Evolutionary conservation across 2,329 filamentous ascomycete genomes (phyloP).

Genomic region (Coniosporium tulheliwenetii): DNA sequence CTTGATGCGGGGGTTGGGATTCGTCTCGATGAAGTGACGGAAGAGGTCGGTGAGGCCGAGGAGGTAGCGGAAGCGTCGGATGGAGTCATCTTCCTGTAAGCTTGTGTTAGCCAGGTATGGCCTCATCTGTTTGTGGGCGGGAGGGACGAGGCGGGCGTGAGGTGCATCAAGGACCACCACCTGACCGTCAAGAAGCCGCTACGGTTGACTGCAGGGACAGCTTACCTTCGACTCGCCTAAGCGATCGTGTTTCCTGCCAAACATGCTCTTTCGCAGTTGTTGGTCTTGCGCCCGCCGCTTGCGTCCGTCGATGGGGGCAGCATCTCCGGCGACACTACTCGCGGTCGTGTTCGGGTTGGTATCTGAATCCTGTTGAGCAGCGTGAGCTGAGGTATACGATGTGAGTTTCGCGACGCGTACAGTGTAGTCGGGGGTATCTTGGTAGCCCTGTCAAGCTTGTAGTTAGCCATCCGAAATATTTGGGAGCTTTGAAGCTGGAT

Average conservation of each 20-base stretch:
- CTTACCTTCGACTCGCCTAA: constrained; percentile 81
- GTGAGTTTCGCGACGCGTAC: constrained; percentile 17
- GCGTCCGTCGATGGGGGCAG: constrained; percentile 52
- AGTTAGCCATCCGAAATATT: no score
- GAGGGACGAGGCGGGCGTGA: constrained; percentile 1
- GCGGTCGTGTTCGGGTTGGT: constrained; percentile 53
- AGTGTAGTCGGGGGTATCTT: constrained; percentile 49
- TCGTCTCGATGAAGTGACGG: constrained; percentile 96
- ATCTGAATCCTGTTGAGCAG: constrained; percentile 40
- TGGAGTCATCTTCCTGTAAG: constrained; percentile 79
- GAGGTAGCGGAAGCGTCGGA: constrained; percentile 85
- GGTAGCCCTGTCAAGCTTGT: constrained; percentile 22
- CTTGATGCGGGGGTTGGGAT: constrained; percentile 86
- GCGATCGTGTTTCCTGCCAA: constrained; percentile 87
- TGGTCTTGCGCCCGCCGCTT: constrained; percentile 77
- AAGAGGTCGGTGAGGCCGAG: constrained; percentile 92
- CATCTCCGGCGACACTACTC: constrained; percentile 74
- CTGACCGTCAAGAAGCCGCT: no score
- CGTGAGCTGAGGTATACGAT: not conserved
- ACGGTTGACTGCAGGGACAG: not conserved
- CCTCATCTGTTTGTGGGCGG: constrained; percentile 2
- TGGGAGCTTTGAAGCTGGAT: no score
- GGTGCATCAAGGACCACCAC: no score
- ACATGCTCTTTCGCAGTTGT: constrained; percentile 77
- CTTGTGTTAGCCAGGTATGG: not conserved